Percentiles rank a stretch among this genome's conserved stretches.
Evolutionary conservation across 768 basidiomycete genomes (phyloP).

Genomic region (Lactarius hatsudake): DNA sequence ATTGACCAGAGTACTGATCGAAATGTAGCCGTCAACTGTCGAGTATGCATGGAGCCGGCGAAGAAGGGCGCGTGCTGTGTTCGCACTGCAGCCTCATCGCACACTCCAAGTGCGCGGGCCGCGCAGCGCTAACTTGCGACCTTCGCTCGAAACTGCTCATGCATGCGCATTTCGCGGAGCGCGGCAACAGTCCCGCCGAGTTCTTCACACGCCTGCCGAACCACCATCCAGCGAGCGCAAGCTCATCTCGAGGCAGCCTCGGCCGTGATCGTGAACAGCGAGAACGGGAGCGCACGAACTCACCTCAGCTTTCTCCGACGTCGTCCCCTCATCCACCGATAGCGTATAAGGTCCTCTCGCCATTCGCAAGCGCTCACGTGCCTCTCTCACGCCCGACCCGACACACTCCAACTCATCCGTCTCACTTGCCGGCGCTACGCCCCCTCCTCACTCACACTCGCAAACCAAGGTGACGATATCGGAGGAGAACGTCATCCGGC

Average conservation of each 20-base stretch:
- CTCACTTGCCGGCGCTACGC: slow-evolving; percentile 11
- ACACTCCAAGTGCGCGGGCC: slow-evolving; percentile 70
- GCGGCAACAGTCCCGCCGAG: slow-evolving; percentile 50
- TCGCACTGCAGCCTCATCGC: slow-evolving; percentile 86
- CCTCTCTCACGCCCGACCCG: slow-evolving; percentile 20
- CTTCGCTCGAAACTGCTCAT: slow-evolving; percentile 75
- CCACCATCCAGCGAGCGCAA: slow-evolving; percentile 1
- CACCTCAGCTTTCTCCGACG: slow-evolving; percentile 4
- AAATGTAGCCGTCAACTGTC: slow-evolving; percentile 73
- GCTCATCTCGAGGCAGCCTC: slow-evolving; percentile 25
- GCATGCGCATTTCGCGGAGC: slow-evolving; percentile 76
- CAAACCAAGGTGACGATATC: not conserved
- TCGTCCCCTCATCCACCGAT: slow-evolving; percentile 25
- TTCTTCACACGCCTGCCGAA: slow-evolving; percentile 55
- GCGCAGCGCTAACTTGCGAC: slow-evolving; percentile 79
- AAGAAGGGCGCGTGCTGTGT: slow-evolving; percentile 87
- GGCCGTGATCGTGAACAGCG: slow-evolving; percentile 6
- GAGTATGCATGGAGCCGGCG: slow-evolving; percentile 74
- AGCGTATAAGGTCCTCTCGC: slow-evolving; percentile 32
- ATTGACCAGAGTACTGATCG: slow-evolving; percentile 1
- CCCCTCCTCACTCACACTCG: not conserved
- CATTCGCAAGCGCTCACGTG: slow-evolving; percentile 25
- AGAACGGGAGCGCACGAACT: slow-evolving; percentile 1
- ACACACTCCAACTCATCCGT: slow-evolving; percentile 26
- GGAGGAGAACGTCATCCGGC: slow-evolving; percentile 26